Conservation (phyloP, 176 grass and related monocot genomes). For the Alopecurus myosuroides region DNA sequence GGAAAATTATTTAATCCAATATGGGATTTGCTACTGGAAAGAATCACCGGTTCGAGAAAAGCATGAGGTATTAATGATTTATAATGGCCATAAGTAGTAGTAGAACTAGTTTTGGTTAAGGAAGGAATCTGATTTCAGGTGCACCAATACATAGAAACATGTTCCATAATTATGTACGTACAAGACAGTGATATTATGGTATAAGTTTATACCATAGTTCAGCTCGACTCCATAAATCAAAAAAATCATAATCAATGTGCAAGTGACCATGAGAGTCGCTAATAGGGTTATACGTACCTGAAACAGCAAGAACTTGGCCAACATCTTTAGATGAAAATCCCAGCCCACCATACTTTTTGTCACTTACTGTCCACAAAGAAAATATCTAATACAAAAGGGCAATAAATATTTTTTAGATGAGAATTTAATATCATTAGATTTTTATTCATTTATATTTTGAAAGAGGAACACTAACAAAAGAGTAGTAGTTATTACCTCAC, state of each 20-base stretch:
- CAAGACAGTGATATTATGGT: not conserved
- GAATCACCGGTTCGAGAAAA: not conserved
- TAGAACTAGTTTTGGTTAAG: not conserved
- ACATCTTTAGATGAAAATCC: slow-evolving; percentile 60
- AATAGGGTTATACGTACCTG: slow-evolving; percentile 38
- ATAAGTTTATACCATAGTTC: not conserved
- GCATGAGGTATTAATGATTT: not conserved
- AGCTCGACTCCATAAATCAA: not conserved
- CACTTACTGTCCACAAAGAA: slow-evolving; percentile 66
- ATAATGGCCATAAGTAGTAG: not conserved
- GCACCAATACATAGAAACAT: not conserved
- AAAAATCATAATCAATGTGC: not conserved
- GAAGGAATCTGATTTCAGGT: not conserved
- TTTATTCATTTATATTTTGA: not conserved
- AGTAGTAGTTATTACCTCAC: slow-evolving; percentile 53
- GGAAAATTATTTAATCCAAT: not conserved
- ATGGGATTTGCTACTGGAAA: no score
- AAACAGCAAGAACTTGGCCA: slow-evolving; percentile 56
- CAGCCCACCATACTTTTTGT: slow-evolving; percentile 52
- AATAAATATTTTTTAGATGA: not conserved
- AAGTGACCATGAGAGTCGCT: not conserved
- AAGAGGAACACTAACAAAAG: not conserved
- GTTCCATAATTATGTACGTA: not conserved
- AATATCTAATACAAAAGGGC: slow-evolving; percentile 43
- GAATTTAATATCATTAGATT: not conserved